Evolutionary conservation across 106 monocot genomes (phyloP).

Genomic region (Phalaenopsis equestris): DNA sequence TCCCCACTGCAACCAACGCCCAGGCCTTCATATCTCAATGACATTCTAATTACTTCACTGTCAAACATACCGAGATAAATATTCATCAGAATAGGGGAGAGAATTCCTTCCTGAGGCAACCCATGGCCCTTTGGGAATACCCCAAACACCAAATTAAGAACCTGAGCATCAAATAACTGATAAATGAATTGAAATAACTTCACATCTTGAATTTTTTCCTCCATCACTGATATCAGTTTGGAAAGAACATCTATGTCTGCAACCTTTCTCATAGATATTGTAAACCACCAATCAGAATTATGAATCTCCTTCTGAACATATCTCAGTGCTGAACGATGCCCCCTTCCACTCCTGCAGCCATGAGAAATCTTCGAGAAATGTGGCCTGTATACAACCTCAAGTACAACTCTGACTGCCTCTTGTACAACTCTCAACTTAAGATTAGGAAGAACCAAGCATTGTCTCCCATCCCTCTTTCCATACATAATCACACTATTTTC

Average conservation of each 20-base stretch:
- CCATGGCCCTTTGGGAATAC: slow-evolving; percentile 85
- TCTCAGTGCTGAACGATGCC: slow-evolving; percentile 57
- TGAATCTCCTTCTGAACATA: slow-evolving; percentile 41
- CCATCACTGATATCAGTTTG: slow-evolving; percentile 48
- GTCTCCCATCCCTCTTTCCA: slow-evolving; percentile 23
- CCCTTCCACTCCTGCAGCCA: slow-evolving; percentile 85
- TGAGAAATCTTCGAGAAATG: slow-evolving; percentile 90
- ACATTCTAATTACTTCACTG: slow-evolving; percentile 53
- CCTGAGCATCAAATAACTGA: slow-evolving; percentile 60
- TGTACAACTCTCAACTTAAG: slow-evolving; percentile 61
- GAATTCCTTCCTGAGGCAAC: slow-evolving; percentile 88
- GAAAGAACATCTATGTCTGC: slow-evolving; percentile 38
- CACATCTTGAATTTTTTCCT: slow-evolving; percentile 63
- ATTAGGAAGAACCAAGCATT: slow-evolving; percentile 64
- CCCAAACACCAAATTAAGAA: slow-evolving; percentile 80
- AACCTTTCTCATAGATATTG: slow-evolving; percentile 50
- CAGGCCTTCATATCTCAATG: slow-evolving; percentile 76
- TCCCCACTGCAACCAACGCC: slow-evolving; percentile 2
- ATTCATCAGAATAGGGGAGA: slow-evolving; percentile 90
- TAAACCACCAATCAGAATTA: slow-evolving; percentile 67
- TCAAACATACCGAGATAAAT: slow-evolving; percentile 81
- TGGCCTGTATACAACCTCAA: slow-evolving; percentile 85
- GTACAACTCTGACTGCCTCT: slow-evolving; percentile 66
- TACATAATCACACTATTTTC: slow-evolving; percentile 27
- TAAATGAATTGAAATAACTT: slow-evolving; percentile 46